Evolutionary conservation across 139 green algal genomes (phyloP).

Genomic region (Coelastrella sp.): DNA sequence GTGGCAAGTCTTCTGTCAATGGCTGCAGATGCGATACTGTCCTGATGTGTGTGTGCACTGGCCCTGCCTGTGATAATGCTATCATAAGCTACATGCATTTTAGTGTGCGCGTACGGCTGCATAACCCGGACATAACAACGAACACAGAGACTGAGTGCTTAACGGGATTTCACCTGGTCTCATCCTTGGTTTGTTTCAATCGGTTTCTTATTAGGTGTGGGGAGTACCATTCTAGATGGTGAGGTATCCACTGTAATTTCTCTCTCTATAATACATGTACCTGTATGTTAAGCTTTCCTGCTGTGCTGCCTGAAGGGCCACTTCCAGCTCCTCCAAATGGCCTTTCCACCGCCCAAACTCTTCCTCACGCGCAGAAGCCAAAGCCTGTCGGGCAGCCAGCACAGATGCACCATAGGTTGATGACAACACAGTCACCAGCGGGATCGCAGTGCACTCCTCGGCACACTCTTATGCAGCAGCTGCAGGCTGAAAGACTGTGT

Average conservation of each 20-base stretch:
- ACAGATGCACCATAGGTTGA: not conserved
- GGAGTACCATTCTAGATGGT: not conserved
- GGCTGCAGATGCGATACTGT: too few species aligned
- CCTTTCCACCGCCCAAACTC: conserved; percentile 46
- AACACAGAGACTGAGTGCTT: too few species aligned
- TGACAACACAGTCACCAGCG: too few species aligned
- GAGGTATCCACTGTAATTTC: not conserved
- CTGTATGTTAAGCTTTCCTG: conserved; percentile 20
- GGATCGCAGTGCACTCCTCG: too few species aligned
- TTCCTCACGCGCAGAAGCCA: conserved; percentile 4
- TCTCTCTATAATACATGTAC: not conserved
- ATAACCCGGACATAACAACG: too few species aligned
- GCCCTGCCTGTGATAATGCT: too few species aligned
- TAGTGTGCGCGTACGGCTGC: too few species aligned
- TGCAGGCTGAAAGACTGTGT: not conserved
- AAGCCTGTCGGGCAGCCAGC: conserved; percentile 1
- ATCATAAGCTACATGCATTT: too few species aligned
- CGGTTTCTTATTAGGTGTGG: not conserved
- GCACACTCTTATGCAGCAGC: not conserved
- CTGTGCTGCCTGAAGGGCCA: conserved; percentile 5
- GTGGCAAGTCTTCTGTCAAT: too few species aligned
- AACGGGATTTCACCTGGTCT: too few species aligned
- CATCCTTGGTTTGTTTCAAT: not conserved
- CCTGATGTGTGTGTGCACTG: too few species aligned
- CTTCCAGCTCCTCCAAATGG: conserved; percentile 17